Evolutionary conservation across 371 early-diverging fungal species (phyloP).

Genomic region (Haplosporangium sp.): DNA sequence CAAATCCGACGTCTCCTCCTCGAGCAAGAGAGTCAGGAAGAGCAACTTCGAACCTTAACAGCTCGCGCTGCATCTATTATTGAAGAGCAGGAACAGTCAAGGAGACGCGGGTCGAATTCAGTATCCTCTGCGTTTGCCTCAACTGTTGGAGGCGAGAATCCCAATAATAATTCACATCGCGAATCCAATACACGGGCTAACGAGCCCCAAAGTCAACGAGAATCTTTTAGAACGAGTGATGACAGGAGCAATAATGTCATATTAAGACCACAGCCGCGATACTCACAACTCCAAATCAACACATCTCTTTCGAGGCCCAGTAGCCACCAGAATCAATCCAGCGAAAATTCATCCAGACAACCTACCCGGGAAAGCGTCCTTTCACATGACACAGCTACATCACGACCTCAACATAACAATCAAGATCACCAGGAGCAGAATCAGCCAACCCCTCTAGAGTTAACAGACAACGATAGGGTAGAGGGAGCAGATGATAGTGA

Average conservation of each 20-base stretch:
- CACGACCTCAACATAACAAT: not conserved
- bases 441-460: not conserved
- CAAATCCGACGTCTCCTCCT: slow-evolving; percentile 38
- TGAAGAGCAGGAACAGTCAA: slow-evolving; percentile 17
- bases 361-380: slow-evolving; percentile 2
- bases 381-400: not conserved
- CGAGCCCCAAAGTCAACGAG: not conserved
- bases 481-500: slow-evolving; percentile 6
- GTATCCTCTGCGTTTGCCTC: not conserved
- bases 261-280: slow-evolving; percentile 6
- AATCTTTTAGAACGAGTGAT: not conserved
- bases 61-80: slow-evolving; percentile 42
- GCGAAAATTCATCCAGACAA: slow-evolving; percentile 11
- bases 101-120: slow-evolving; percentile 6
- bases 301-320: slow-evolving; percentile 25
- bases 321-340: slow-evolving; percentile 12
- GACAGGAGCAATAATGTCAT: slow-evolving; percentile 3
- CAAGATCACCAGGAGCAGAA: slow-evolving; percentile 4
- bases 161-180: not conserved
- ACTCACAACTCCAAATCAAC: slow-evolving; percentile 40
- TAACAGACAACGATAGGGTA: not conserved
- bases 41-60: slow-evolving; percentile 29
- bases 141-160: not conserved
- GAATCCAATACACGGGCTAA: not conserved
- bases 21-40: slow-evolving; percentile 49